phyloP scores from a whole-genome alignment of 345 rosid genomes.

The Dovyalis caffra region DNA sequence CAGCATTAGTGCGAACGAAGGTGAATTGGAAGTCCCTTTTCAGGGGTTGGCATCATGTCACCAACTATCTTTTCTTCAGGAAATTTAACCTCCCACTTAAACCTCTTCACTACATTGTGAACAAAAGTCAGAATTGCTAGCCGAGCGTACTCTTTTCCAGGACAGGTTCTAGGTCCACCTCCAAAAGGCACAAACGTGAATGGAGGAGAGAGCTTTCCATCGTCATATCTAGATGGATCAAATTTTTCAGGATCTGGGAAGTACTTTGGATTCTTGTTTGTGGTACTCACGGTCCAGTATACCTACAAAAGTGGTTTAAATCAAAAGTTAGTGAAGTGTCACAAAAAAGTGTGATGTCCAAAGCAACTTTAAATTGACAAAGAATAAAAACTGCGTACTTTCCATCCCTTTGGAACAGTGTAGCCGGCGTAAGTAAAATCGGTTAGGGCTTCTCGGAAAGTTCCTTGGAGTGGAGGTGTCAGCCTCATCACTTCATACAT shows the following conservation, averaged over 20 bases:
- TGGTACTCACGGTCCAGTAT: slow-evolving; percentile 46
- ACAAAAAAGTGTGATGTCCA: not conserved
- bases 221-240: slow-evolving; percentile 41
- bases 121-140: slow-evolving; percentile 39
- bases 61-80: slow-evolving; percentile 32
- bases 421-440: slow-evolving; percentile 50
- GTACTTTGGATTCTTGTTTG: slow-evolving; percentile 42
- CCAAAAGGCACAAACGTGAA: slow-evolving; percentile 49
- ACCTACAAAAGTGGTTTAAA: slow-evolving; percentile 27
- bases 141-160: slow-evolving; percentile 53
- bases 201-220: slow-evolving; percentile 25
- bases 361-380: not conserved
- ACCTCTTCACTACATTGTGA: slow-evolving; percentile 39
- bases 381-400: slow-evolving; percentile 14
- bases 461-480: slow-evolving; percentile 51
- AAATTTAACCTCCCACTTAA: slow-evolving; percentile 30
- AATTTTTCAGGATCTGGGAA: slow-evolving; percentile 39
- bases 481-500: slow-evolving; percentile 50
- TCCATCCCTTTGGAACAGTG: slow-evolving; percentile 60
- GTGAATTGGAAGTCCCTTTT: slow-evolving; percentile 43
- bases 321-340: not conserved
- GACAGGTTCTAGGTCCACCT: slow-evolving; percentile 46
- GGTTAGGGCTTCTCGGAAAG: slow-evolving; percentile 48
- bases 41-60: slow-evolving; percentile 52
- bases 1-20: slow-evolving; percentile 17